These are phyloP conservation scores for Leishmania lainsoni DNA, from an alignment of 208 protist species.

Conservation along the genomic window DNA sequence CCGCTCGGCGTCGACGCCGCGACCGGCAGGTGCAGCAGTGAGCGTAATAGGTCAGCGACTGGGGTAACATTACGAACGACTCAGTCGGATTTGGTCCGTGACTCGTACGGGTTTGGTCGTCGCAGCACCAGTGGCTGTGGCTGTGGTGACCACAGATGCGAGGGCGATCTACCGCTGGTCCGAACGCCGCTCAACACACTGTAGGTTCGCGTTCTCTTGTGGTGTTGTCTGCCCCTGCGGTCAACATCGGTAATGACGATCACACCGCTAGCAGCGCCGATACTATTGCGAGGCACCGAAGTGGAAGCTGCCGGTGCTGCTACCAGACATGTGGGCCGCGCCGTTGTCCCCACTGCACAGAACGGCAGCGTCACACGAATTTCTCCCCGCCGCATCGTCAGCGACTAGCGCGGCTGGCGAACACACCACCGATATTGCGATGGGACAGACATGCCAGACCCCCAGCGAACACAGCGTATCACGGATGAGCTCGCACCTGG, in stretches of 20 bases:
- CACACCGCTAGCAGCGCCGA: not conserved
- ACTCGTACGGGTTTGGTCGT: not conserved
- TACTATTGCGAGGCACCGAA: not conserved
- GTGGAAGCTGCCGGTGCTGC: conserved; percentile 34
- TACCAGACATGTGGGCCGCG: conserved; percentile 27
- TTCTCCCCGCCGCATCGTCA: not conserved
- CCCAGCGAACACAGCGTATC: not conserved
- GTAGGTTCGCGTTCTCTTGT: not conserved
- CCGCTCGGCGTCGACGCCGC: not conserved
- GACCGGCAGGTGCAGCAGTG: not conserved
- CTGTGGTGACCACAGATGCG: not conserved
- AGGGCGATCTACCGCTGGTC: not conserved
- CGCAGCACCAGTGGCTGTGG: not conserved
- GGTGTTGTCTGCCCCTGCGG: not conserved
- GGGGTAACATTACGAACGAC: not conserved
- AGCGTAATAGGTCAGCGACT: not conserved
- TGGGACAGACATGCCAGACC: not conserved
- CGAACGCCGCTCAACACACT: not conserved
- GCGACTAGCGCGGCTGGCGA: too few relatives aligned
- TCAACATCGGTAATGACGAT: not conserved
- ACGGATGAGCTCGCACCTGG: not conserved
- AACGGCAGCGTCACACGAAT: not conserved
- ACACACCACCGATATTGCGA: too few relatives aligned
- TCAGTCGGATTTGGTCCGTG: not conserved
- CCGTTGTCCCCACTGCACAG: not conserved